Base-by-base conservation (phyloP, 2,329 filamentous ascomycete genomes). In the Claviceps sorghi region DNA sequence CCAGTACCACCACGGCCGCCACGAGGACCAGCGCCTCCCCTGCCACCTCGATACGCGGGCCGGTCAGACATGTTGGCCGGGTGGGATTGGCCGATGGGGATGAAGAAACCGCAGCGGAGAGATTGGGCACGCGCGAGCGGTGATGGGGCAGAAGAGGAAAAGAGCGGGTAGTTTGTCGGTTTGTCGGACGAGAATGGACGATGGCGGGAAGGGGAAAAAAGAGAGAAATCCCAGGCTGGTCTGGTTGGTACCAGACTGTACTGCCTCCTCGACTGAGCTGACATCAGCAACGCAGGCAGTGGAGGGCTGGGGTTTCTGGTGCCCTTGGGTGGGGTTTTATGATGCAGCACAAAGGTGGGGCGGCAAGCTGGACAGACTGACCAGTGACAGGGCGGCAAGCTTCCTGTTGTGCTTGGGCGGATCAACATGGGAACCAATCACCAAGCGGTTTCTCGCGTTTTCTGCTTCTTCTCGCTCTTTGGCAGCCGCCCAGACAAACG, bases 1-100 rank as follows among this genome's bases (percentile, higher is more conserved):
- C 26, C 26, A 5, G 26, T 70, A 61, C 74, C 73, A n/a, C 49
- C 49, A 11, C 50, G 42, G 13, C 32, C 43, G 22, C 50, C 50
- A 21, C 49, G 52, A 32, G 49, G 10, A 60, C 74, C 71, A 59
- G 73, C 67, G 57, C 68, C 64, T 55, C 65, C 56, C 54, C 67
- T 61, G 54, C 74, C 69, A 59, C 74, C 60, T 66, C 74, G 69
- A 57, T 76, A 67, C 52, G 67, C 66, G 53, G 66, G 69, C 71
- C 73, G 71, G 60, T 78, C 75, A 60, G 75, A 70, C 74, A 78
- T 78, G 54, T 59, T 61, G 57, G 26, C 9, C 26, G 42, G 15
- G 3, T 10, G 6, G 21, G 19, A 26, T 11, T 11, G 13, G 13
- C 11, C 13, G 42, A 19, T 13, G 15, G 2, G 11, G 26, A 26